Evolutionary conservation across 2,329 filamentous ascomycete species (phyloP).

Genomic region (Paramyrothecium sp.): DNA sequence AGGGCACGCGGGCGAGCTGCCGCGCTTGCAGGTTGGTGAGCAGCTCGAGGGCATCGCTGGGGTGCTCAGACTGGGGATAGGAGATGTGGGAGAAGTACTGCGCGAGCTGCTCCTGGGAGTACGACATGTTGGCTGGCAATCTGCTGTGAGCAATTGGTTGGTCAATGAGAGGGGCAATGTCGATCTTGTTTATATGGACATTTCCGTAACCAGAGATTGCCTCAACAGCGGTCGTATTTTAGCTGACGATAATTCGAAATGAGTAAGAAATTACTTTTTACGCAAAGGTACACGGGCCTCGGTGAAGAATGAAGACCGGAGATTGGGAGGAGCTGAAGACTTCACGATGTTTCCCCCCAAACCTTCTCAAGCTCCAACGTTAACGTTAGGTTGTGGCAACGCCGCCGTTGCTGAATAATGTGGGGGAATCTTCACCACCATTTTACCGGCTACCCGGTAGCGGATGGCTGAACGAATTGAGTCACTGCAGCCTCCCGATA

Average conservation of each 20-base stretch:
- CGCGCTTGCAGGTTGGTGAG: constrained; percentile 30
- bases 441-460: no score
- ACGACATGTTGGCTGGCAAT: background rate
- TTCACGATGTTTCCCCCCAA: no score
- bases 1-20: constrained; percentile 50
- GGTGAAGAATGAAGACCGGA: no score
- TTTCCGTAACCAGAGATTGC: background rate
- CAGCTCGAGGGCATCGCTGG: constrained; percentile 20
- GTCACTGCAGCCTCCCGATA: no score
- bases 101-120: background rate
- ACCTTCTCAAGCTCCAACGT: no score
- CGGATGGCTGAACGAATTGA: no score
- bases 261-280: background rate
- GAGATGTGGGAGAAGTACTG: background rate
- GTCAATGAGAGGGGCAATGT: background rate
- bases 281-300: background rate
- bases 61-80: background rate
- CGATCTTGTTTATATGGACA: background rate
- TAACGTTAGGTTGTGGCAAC: no score
- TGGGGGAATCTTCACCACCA: no score
- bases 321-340: no score
- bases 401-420: no score
- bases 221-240: background rate
- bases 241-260: background rate
- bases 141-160: background rate